Conservation (phyloP, 257 asterid species). For the Nicotiana tabacum region DNA sequence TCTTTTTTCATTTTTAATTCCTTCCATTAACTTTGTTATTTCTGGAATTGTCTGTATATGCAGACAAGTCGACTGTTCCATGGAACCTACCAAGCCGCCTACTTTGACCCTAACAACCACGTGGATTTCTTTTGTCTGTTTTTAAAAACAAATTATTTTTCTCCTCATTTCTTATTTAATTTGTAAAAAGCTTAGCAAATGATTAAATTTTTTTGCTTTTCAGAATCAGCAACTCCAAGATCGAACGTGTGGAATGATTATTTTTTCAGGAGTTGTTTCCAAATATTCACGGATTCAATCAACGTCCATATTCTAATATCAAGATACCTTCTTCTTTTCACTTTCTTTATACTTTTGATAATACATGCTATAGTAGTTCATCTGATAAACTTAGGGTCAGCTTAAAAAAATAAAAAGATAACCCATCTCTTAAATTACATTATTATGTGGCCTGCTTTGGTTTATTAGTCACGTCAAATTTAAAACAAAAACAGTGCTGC, state of each 20-base stretch:
- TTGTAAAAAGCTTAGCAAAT: neutral
- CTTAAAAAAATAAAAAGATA: neutral
- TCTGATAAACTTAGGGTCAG: neutral
- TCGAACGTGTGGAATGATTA: constrained; percentile 1
- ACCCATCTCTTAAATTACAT: neutral
- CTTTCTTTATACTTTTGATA: neutral
- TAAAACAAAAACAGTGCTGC: neutral
- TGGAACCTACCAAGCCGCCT: constrained; percentile 33
- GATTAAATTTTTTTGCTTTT: neutral
- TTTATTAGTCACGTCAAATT: neutral
- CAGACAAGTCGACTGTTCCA: neutral
- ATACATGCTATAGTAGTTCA: neutral
- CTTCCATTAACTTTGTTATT: neutral
- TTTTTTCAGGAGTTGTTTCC: neutral
- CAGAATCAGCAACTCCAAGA: neutral
- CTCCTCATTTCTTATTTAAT: neutral
- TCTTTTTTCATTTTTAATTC: neutral
- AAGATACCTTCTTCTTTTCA: neutral
- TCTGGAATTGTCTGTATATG: neutral
- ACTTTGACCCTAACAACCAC: constrained; percentile 25
- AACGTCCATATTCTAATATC: no score
- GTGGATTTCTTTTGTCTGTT: neutral
- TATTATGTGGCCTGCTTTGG: neutral
- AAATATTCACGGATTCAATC: neutral
- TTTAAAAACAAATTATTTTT: neutral